Evolutionary conservation across 1,139 yeast species (phyloP).

Genomic region (Protomyces pachydermus): DNA sequence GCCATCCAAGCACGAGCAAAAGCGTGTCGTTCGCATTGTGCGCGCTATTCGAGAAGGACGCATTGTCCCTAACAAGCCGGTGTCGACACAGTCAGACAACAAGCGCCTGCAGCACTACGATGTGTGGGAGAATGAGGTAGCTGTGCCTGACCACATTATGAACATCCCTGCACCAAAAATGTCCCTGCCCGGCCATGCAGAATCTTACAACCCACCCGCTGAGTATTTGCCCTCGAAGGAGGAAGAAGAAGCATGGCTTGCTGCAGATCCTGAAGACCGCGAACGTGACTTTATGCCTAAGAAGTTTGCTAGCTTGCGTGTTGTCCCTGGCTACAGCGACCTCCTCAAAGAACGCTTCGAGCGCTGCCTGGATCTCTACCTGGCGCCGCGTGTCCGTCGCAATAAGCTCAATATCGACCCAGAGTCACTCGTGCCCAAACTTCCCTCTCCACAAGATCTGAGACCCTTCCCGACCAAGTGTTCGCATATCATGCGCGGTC

Average conservation of each 20-base stretch:
- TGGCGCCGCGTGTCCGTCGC: slow-evolving; percentile 94
- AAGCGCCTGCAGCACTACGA: slow-evolving; percentile 48
- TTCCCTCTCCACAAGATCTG: slow-evolving; percentile 93
- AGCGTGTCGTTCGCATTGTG: slow-evolving; percentile 87
- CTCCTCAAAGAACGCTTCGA: slow-evolving; percentile 86
- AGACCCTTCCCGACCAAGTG: slow-evolving; percentile 97
- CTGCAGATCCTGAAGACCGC: slow-evolving; percentile 69
- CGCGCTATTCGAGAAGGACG: slow-evolving; percentile 94
- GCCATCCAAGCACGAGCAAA: slow-evolving; percentile 87
- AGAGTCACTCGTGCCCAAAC: slow-evolving; percentile 88
- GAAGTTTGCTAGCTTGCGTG: slow-evolving; percentile 73
- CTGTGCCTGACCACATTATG: slow-evolving; percentile 69
- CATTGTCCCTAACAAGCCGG: slow-evolving; percentile 67
- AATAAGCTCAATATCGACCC: slow-evolving; percentile 89
- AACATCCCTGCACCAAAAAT: slow-evolving; percentile 89
- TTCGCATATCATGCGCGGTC: slow-evolving; percentile 80
- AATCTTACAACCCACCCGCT: slow-evolving; percentile 94
- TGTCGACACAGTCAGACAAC: slow-evolving; percentile 45
- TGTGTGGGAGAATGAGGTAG: slow-evolving; percentile 66
- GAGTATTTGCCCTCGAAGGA: slow-evolving; percentile 80
- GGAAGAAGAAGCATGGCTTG: slow-evolving; percentile 69
- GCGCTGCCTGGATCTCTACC: slow-evolving; percentile 83
- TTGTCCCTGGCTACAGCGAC: slow-evolving; percentile 89
- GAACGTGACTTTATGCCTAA: slow-evolving; percentile 58
- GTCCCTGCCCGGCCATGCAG: slow-evolving; percentile 95